A percentile compares a stretch with the other conserved stretches of the same genome.
Conservation (phyloP, 2,329 filamentous ascomycete genomes). For the Trichophyton benhamiae region DNA sequence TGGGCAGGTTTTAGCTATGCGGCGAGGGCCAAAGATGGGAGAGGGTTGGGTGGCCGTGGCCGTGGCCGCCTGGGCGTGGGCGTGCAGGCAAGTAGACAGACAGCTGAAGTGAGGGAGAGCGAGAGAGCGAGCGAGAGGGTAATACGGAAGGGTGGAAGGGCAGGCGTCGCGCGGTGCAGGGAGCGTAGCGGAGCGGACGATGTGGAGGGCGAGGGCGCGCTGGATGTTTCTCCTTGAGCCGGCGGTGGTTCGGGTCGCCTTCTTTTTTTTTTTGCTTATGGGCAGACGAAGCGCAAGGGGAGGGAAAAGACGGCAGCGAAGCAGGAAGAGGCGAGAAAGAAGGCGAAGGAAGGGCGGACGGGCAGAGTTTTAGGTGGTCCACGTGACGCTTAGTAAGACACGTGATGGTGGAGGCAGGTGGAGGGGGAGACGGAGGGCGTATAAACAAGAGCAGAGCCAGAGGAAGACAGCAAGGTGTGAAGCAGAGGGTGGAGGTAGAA, state of each 20-base stretch:
- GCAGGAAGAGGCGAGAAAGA: neutral
- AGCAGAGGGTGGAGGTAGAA: neutral
- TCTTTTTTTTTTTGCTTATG: neutral
- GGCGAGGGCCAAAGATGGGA: conserved; percentile 12
- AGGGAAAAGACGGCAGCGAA: neutral
- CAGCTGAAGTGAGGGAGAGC: conserved; percentile 13
- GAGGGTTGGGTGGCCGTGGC: neutral
- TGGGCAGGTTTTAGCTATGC: neutral
- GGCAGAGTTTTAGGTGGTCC: conserved; percentile 1
- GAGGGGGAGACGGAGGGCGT: neutral
- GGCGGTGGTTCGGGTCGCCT: conserved; percentile 7
- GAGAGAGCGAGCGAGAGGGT: conserved; percentile 16
- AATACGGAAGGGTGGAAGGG: conserved; percentile 6
- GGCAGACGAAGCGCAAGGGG: neutral
- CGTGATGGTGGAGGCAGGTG: neutral
- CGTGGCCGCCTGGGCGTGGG: conserved; percentile 14
- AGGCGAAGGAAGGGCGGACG: neutral
- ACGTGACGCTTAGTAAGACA: neutral
- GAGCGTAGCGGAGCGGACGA: conserved; percentile 26
- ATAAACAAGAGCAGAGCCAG: neutral
- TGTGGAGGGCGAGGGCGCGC: conserved; percentile 23
- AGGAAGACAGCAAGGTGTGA: neutral
- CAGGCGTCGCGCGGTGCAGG: conserved; percentile 20
- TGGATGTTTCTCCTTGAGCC: conserved; percentile 7
- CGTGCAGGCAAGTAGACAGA: conserved; percentile 11